These are phyloP conservation scores for Calonectria crousiana DNA, from an alignment of 2,329 filamentous ascomycete species.

Conservation along the genomic window DNA sequence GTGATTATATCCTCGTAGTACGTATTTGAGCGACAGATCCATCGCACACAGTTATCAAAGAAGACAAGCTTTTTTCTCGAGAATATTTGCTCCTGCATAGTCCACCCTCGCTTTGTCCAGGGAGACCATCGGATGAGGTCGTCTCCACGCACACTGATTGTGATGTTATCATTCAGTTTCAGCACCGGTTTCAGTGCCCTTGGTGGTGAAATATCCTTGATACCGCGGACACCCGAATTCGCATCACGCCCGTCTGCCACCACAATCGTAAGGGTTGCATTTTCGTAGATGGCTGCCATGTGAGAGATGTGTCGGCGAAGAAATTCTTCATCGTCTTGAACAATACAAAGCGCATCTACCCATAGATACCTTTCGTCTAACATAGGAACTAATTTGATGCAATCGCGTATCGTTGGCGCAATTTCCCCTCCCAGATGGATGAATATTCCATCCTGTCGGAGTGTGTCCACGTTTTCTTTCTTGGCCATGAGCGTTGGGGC, in stretches of 20 bases:
- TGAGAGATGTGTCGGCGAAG: constrained; percentile 8
- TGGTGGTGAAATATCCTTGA: constrained; percentile 2
- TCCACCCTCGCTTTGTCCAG: constrained; percentile 22
- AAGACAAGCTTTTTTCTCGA: constrained; percentile 20
- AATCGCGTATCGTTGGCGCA: constrained; percentile 3
- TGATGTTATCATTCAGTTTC: not conserved
- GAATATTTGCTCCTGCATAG: constrained; percentile 26
- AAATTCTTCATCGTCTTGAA: constrained; percentile 19
- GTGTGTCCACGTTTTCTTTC: not conserved
- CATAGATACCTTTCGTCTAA: constrained; percentile 23
- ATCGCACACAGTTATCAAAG: constrained; percentile 5
- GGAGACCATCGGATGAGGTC: not conserved
- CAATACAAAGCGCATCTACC: constrained; percentile 25
- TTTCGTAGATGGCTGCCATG: constrained; percentile 23
- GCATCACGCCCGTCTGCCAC: constrained; percentile 2
- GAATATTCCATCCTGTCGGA: not conserved
- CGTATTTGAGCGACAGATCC: constrained; percentile 13
- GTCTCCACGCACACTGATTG: not conserved
- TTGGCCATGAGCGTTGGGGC: not conserved
- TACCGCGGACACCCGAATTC: constrained; percentile 1
- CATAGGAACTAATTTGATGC: constrained; percentile 19
- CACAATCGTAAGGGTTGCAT: constrained; percentile 8
- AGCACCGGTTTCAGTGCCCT: not conserved
- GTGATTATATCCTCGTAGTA: constrained; percentile 20
- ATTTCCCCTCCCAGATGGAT: not conserved